Percentiles rank a stretch among this genome's conserved stretches.
These are phyloP conservation scores for Polyporus tsugae DNA, from an alignment of 1,284 basidiomycete genomes.

Conservation along the genomic window DNA sequence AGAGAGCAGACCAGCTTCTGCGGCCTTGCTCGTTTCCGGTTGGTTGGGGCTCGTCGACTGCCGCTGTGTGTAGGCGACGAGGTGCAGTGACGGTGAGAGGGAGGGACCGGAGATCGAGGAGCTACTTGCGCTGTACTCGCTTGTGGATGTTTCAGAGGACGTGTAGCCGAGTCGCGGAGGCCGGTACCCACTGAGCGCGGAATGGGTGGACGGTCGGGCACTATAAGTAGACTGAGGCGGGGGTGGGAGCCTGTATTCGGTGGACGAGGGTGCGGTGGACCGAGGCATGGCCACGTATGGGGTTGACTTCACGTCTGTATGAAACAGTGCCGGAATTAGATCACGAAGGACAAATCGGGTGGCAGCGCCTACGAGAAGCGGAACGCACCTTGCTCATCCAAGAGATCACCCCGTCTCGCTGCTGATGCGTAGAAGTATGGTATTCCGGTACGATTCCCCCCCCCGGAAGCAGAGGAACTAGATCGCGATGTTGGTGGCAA, in stretches of 20 bases:
- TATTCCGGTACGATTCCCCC: constrained; percentile 12
- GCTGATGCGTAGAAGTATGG: constrained; percentile 27
- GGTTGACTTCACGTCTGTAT: constrained; percentile 22
- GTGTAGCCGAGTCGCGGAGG: constrained; percentile 12
- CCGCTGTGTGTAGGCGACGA: neutral
- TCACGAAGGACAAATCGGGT: neutral
- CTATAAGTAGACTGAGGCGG: constrained; percentile 7
- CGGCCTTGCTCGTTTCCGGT: constrained; percentile 26
- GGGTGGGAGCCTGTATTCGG: constrained; percentile 7
- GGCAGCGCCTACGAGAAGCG: neutral
- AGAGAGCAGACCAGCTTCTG: constrained; percentile 29
- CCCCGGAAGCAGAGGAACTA: constrained; percentile 28
- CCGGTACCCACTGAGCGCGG: constrained; percentile 7
- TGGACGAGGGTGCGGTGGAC: constrained; percentile 2
- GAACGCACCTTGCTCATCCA: constrained; percentile 22
- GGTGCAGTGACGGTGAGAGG: constrained; percentile 6
- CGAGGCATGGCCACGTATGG: constrained; percentile 21
- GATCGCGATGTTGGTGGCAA: constrained; percentile 17
- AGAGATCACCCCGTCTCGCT: constrained; percentile 19
- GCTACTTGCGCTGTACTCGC: constrained; percentile 21
- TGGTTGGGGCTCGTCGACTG: constrained; percentile 26
- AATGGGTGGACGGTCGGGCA: neutral
- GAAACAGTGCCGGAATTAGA: neutral
- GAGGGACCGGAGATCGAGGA: constrained; percentile 15
- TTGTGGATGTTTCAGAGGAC: constrained; percentile 21